Percentiles rank a stretch among this genome's conserved stretches.
These are phyloP conservation scores for Benincasa hispida DNA, from an alignment of 306 rosid species.

Conservation along the genomic window DNA sequence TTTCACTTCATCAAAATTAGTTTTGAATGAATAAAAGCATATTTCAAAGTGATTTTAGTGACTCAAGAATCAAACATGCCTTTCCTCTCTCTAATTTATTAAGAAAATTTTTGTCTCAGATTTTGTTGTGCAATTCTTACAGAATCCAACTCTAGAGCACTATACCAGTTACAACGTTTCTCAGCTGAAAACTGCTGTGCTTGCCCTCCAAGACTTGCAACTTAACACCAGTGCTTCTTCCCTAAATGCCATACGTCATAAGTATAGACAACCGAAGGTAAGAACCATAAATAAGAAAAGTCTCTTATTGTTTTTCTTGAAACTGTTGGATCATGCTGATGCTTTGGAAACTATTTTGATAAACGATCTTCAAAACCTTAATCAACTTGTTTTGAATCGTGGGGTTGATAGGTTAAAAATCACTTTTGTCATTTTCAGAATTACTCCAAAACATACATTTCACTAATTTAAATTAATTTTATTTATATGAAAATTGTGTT, in stretches of 20 bases:
- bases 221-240: conserved; percentile 43
- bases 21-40: too few species aligned
- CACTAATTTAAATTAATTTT: too few species aligned
- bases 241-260: conserved; percentile 54
- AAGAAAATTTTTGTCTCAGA: background rate
- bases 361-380: background rate
- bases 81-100: background rate
- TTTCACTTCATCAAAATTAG: too few species aligned
- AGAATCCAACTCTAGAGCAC: conserved; percentile 71
- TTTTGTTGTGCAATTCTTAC: conserved; percentile 16
- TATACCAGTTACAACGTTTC: conserved; percentile 57
- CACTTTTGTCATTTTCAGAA: too few species aligned
- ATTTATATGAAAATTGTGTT: too few species aligned
- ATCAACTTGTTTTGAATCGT: background rate
- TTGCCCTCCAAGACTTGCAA: conserved; percentile 63
- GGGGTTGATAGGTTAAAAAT: background rate
- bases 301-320: background rate
- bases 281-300: background rate
- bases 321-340: background rate
- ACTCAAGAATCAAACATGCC: too few species aligned
- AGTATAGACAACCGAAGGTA: conserved; percentile 71
- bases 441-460: too few species aligned
- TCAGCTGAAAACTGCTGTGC: conserved; percentile 51
- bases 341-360: too few species aligned
- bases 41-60: too few species aligned